A percentile compares a stretch with the other conserved stretches of the same genome.
phyloP scores from a whole-genome alignment of 2,329 filamentous ascomycete genomes.

The Ploettnerulaceae sp. region DNA sequence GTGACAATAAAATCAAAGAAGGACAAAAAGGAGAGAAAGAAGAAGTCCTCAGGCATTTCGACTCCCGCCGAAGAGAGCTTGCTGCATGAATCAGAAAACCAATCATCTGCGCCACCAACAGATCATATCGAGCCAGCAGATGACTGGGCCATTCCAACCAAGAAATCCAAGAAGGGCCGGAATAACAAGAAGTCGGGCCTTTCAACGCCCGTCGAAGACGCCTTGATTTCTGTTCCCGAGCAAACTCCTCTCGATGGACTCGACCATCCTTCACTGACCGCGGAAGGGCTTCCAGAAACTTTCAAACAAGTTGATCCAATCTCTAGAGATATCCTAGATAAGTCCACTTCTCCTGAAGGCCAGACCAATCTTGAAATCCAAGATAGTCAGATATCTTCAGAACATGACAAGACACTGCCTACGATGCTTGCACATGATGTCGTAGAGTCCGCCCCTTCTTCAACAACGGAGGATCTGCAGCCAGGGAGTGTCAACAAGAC shows the following conservation, averaged over 20 bases:
- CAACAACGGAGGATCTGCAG: not conserved
- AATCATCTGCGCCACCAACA: too few relatives aligned
- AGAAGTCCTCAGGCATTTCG: constrained; percentile 14
- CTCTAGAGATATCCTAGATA: not conserved
- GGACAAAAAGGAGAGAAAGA: constrained; percentile 16
- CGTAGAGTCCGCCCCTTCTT: not conserved
- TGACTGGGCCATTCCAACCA: constrained; percentile 25
- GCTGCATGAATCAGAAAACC: not conserved
- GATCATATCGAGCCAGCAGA: constrained; percentile 1
- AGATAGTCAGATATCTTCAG: constrained; percentile 14
- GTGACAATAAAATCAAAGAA: constrained; percentile 19
- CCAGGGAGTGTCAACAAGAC: not conserved
- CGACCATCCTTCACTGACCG: not conserved
- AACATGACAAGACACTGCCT: constrained; percentile 2
- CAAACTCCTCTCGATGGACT: not conserved
- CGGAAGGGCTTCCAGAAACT: not conserved
- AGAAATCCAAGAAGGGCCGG: constrained; percentile 38
- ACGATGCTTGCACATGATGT: not conserved
- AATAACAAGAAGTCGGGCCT: constrained; percentile 28
- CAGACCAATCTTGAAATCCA: constrained; percentile 4
- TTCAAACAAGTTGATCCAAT: not conserved
- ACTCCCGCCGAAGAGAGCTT: constrained; percentile 3
- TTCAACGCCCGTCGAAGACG: constrained; percentile 1
- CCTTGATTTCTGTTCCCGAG: not conserved
- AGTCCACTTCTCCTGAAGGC: not conserved